Evolutionary conservation across 768 basidiomycete genomes (phyloP).

Genomic region (Suillus lakei): DNA sequence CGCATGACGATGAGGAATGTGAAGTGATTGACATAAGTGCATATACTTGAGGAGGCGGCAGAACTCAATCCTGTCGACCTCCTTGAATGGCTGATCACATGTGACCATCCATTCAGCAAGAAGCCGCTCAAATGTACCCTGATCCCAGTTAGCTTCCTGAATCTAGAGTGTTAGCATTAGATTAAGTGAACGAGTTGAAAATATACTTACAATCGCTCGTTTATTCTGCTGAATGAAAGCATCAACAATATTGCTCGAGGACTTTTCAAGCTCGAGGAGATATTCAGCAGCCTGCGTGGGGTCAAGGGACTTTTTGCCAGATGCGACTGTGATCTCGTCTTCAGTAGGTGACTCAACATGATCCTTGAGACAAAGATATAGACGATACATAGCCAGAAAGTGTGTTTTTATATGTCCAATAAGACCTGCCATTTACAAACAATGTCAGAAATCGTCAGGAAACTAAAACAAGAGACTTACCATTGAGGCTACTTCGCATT

Average conservation of each 20-base stretch:
- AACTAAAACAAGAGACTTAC: too few species aligned
- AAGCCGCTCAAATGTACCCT: conserved; percentile 16
- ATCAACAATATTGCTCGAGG: conserved; percentile 18
- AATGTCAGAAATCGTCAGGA: too few species aligned
- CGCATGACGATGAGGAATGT: too few species aligned
- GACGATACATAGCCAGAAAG: conserved; percentile 14
- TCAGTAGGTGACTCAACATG: conserved; percentile 8
- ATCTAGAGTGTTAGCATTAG: too few species aligned
- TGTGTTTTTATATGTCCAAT: conserved; percentile 11
- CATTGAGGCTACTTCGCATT: too few species aligned
- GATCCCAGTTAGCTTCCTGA: conserved; percentile 31
- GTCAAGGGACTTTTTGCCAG: conserved; percentile 12
- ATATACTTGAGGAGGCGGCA: too few species aligned
- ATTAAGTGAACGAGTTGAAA: too few species aligned
- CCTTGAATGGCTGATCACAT: conserved; percentile 16
- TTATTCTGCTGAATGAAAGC: conserved; percentile 6
- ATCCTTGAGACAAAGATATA: conserved; percentile 16
- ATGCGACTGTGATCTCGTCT: conserved; percentile 14
- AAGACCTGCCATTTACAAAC: conserved; percentile 13
- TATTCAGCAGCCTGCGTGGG: conserved; percentile 9
- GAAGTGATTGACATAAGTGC: too few species aligned
- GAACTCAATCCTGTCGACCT: too few species aligned
- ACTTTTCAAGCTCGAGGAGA: conserved; percentile 15
- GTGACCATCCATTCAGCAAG: conserved; percentile 18
- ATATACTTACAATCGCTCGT: too few species aligned